Evolutionary conservation across 129 eudicot species (phyloP).

Genomic region (Kitagawia praeruptora): DNA sequence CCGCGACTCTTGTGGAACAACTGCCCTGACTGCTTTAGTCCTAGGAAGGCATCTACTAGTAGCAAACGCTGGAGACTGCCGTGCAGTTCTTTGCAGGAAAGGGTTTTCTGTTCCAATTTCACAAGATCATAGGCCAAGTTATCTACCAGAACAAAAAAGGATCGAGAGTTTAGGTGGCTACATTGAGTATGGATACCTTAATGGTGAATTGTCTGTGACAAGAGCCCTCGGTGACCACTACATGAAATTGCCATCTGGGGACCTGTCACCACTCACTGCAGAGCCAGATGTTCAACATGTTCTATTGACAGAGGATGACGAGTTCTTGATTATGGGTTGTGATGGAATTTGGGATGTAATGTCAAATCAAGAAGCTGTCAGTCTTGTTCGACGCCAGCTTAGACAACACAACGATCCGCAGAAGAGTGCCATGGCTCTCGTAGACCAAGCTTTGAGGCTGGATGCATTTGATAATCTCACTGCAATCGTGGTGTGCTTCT

Average conservation of each 20-base stretch:
- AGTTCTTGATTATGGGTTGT: slow-evolving; percentile 68
- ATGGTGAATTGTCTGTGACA: slow-evolving; percentile 76
- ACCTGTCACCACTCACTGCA: slow-evolving; percentile 52
- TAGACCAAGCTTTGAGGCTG: slow-evolving; percentile 33
- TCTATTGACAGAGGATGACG: slow-evolving; percentile 61
- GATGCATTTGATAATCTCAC: slow-evolving; percentile 58
- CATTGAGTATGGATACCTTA: slow-evolving; percentile 51
- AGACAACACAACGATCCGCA: slow-evolving; percentile 46
- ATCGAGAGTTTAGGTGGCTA: slow-evolving; percentile 63
- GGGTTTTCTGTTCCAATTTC: slow-evolving; percentile 73
- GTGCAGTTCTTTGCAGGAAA: slow-evolving; percentile 73
- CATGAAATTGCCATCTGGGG: slow-evolving; percentile 51
- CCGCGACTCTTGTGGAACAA: slow-evolving; percentile 56
- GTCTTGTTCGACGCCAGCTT: slow-evolving; percentile 48
- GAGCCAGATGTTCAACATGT: slow-evolving; percentile 51
- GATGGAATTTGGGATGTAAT: slow-evolving; percentile 91
- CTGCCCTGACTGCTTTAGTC: slow-evolving; percentile 65
- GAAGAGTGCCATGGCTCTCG: slow-evolving; percentile 51
- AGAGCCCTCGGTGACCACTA: slow-evolving; percentile 86
- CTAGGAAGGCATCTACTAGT: slow-evolving; percentile 55
- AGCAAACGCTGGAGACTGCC: slow-evolving; percentile 85
- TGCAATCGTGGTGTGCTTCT: slow-evolving; percentile 63
- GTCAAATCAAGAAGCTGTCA: slow-evolving; percentile 68
- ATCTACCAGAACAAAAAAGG: slow-evolving; percentile 40
- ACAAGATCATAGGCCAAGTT: slow-evolving; percentile 58